Percentiles rank a stretch among this genome's conserved stretches.
Conservation (phyloP, 306 rosid genomes). For the Bauhinia variegata region DNA sequence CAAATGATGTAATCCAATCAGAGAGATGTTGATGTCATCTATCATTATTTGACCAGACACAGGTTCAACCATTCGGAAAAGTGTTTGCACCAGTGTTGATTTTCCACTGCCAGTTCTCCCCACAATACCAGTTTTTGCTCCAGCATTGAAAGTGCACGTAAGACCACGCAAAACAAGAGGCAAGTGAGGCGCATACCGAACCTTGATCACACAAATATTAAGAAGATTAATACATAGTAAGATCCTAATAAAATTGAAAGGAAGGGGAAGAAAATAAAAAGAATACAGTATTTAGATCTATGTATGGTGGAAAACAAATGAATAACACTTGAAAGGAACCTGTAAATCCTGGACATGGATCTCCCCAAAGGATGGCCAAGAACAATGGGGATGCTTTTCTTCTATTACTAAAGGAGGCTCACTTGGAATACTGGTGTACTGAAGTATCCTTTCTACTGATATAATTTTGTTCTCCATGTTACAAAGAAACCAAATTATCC, state of each 20-base stretch:
- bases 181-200: conserved; percentile 66
- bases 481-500: conserved; percentile 49
- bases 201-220: conserved; percentile 24
- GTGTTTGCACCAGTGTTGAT: conserved; percentile 58
- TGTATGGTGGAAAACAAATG: no score
- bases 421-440: conserved; percentile 48
- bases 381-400: conserved; percentile 40
- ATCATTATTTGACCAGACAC: conserved; percentile 46
- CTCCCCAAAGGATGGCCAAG: conserved; percentile 59
- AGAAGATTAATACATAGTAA: no score
- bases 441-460: conserved; percentile 61
- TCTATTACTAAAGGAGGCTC: conserved; percentile 56
- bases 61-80: conserved; percentile 57
- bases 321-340: no score
- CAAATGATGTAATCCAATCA: conserved; percentile 55
- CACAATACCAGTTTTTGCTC: conserved; percentile 59
- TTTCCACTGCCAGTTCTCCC: conserved; percentile 64
- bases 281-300: no score
- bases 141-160: conserved; percentile 53
- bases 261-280: not conserved
- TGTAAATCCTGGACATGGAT: conserved; percentile 53
- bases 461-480: no score
- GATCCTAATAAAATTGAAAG: not conserved
- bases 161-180: conserved; percentile 63
- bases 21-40: conserved; percentile 48